phyloP scores from a whole-genome alignment of 805 yeast genomes.

The Teunomyces cretensis region DNA sequence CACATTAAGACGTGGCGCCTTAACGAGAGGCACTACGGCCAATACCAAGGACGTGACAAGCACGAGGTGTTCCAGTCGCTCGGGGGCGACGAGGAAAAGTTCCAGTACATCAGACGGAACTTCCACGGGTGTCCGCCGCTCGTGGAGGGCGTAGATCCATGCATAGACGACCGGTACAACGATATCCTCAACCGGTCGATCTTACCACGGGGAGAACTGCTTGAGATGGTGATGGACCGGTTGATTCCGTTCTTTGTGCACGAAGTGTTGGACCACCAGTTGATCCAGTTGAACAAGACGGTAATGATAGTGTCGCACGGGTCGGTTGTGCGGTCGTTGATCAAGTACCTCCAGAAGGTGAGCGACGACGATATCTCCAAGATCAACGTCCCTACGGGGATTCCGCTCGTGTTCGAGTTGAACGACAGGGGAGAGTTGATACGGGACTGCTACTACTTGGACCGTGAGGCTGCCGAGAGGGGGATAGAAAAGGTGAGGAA shows the following conservation, averaged over 20 bases:
- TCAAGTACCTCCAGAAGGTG: slow-evolving; percentile 35
- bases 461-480: slow-evolving; percentile 37
- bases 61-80: slow-evolving; percentile 33
- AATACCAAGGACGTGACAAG: slow-evolving; percentile 41
- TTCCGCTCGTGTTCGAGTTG: slow-evolving; percentile 43
- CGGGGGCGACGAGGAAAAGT: slow-evolving; percentile 32
- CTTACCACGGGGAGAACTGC: slow-evolving; percentile 40
- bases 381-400: slow-evolving; percentile 45
- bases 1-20: slow-evolving; percentile 41
- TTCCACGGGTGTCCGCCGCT: slow-evolving; percentile 39
- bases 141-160: slow-evolving; percentile 24
- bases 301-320: slow-evolving; percentile 45
- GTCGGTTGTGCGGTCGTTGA: slow-evolving; percentile 40
- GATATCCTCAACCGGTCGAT: slow-evolving; percentile 18
- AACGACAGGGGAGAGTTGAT: slow-evolving; percentile 28
- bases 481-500: slow-evolving; percentile 37
- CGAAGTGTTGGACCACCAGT: slow-evolving; percentile 25
- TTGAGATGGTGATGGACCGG: slow-evolving; percentile 39
- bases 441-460: slow-evolving; percentile 37
- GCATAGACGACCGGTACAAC: slow-evolving; percentile 38
- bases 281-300: slow-evolving; percentile 24
- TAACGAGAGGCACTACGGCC: slow-evolving; percentile 46
- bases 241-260: slow-evolving; percentile 36
- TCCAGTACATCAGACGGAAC: slow-evolving; percentile 37
- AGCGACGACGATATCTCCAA: slow-evolving; percentile 38